Evolutionary conservation across 108 stramenopile genomes (phyloP).

Genomic region (Aurantiochytrium sp.): DNA sequence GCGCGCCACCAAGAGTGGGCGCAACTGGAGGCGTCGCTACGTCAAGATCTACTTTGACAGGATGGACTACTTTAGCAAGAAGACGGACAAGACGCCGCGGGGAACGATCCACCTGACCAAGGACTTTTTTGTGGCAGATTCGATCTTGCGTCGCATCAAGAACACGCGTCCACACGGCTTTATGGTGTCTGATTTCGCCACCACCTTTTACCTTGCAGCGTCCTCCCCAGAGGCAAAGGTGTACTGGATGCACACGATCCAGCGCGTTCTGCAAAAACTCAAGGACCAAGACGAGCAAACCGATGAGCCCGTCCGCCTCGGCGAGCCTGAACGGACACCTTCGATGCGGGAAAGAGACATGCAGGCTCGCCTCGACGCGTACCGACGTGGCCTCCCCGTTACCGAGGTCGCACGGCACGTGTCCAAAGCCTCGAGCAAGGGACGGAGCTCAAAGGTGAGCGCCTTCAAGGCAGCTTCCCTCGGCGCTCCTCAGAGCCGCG

Average conservation of each 20-base stretch:
- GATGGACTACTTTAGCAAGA: neutral
- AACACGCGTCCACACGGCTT: constrained; percentile 2
- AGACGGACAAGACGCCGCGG: neutral
- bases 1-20: neutral
- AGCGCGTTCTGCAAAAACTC: neutral
- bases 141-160: neutral
- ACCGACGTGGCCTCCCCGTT: neutral
- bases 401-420: neutral
- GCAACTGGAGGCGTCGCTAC: neutral
- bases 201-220: neutral
- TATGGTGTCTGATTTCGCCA: neutral
- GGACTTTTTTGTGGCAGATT: neutral
- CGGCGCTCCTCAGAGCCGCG: too few species aligned
- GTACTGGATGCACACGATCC: constrained; percentile 18
- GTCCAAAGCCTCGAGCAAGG: neutral
- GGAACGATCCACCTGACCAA: neutral
- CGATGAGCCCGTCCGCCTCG: neutral
- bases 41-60: neutral
- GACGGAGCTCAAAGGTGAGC: neutral
- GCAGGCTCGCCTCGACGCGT: neutral
- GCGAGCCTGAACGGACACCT: neutral
- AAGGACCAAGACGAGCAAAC: neutral
- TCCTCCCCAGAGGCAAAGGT: neutral
- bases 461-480: too few species aligned
- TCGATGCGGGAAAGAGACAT: neutral